phyloP scores from a whole-genome alignment of 495 filamentous ascomycete genomes.

The Cercophora samala region DNA sequence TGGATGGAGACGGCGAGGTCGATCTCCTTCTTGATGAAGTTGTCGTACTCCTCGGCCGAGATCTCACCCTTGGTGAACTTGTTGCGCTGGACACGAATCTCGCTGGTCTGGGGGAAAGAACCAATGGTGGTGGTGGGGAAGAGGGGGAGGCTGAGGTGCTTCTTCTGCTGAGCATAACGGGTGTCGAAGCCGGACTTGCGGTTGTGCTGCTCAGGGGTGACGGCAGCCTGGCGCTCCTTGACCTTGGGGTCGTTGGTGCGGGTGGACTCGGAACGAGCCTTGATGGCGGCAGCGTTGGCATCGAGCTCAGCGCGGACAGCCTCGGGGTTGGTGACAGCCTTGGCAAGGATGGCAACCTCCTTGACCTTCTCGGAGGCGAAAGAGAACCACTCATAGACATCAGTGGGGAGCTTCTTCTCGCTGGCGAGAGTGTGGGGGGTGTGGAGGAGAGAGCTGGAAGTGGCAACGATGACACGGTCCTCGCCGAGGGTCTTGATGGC shows the following conservation, averaged over 20 bases:
- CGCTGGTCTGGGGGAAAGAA: constrained; percentile 98
- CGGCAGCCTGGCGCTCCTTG: constrained; percentile 86
- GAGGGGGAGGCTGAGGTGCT: constrained; percentile 81
- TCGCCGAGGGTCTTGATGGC: constrained; percentile 91
- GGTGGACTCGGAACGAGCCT: constrained; percentile 82
- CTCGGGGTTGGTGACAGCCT: constrained; percentile 88
- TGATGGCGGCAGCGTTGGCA: constrained; percentile 88
- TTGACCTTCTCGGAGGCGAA: constrained; percentile 92
- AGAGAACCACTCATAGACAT: constrained; percentile 97
- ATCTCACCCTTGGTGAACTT: constrained; percentile 99
- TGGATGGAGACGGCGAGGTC: constrained; percentile 88
- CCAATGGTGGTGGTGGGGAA: constrained; percentile 99
- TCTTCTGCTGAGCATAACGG: constrained; percentile 81
- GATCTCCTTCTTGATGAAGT: constrained; percentile 98
- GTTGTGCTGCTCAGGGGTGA: constrained; percentile 82
- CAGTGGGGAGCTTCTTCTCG: constrained; percentile 92
- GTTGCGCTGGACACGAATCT: constrained; percentile 92
- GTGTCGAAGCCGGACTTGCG: constrained; percentile 81
- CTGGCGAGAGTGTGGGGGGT: constrained; percentile 93
- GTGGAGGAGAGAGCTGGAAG: constrained; percentile 95
- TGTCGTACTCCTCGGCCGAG: constrained; percentile 84
- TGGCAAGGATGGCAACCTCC: constrained; percentile 90
- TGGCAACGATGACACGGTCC: constrained; percentile 93
- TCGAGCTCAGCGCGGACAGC: constrained; percentile 81
- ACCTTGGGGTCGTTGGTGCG: constrained; percentile 95